Evolutionary conservation across 2,329 filamentous ascomycete species (phyloP), one percentile per base, ranked within the genome.

Genomic region (Xylaria sp.): DNA sequence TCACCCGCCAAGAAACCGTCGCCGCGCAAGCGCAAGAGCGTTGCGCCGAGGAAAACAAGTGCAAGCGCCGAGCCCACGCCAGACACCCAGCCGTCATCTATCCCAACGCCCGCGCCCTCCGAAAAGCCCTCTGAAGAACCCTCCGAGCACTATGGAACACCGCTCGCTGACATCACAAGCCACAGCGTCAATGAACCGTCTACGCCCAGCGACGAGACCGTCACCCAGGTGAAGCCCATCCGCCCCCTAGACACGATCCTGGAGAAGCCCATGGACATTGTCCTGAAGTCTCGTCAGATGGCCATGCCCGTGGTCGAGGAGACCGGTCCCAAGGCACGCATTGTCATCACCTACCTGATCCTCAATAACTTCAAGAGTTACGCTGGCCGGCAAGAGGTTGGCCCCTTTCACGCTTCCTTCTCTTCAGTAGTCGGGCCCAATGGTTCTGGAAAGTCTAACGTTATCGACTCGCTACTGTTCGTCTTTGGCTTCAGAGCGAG

Each of bases 321-420:
- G 29, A 88, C 87, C 0, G 90, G 87, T 0, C 92, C 94, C 1
- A 97, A 94, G 79, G 85, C 93, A 61, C 92, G 96, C 62, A 94
- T 96, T 72, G 95, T 98, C 63, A 95, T 99, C 72, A 96, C 93
- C 21, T 93, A 97, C 78, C 85, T 99, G 58, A 90, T 97, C 68
- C 86, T 99, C 74, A 97, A 89, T 73, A 99, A 99, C 81, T 99
- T 99, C 88, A 99, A 99, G 84, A 98, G 95, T 83, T 99, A 99
- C 79, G 96, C 96, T 18, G 96, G 96, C 3, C 87, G 92, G 70
- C 96, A 99, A 80, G 92, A 97, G 81, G 96, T 99, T 68, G 96
- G 96, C 0, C 96, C 96, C 0, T 99, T 99, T 79, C 96, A 99
- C 79, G 88, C 93, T 1, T 99, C 96, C 0, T 99, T 99, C 82